A percentile compares a stretch with the other conserved stretches of the same genome.
These are phyloP conservation scores for Effrenium voratum DNA, from an alignment of 73 alveolate species.

Conservation along the genomic window DNA sequence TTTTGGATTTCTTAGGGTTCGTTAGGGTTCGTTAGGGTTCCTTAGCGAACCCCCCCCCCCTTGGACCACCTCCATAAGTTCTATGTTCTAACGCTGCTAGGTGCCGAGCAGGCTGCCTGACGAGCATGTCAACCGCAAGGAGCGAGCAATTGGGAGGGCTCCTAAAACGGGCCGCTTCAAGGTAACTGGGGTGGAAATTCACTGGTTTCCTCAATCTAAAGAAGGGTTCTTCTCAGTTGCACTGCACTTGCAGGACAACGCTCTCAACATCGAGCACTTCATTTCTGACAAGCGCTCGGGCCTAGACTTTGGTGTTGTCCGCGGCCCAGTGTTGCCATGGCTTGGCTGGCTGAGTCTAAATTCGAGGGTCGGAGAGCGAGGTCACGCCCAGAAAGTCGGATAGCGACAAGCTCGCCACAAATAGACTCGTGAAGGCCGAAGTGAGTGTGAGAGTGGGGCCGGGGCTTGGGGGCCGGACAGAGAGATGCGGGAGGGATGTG, in stretches of 20 bases:
- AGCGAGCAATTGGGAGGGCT: neutral
- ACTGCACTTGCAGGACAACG: conserved; percentile 53
- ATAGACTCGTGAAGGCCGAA: conserved; percentile 82
- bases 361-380: neutral
- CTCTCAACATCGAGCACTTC: conserved; percentile 79
- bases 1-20: no score
- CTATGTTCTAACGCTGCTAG: neutral
- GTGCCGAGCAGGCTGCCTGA: conserved; percentile 91
- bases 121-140: conserved; percentile 92
- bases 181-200: no score
- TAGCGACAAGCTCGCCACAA: conserved; percentile 68
- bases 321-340: neutral
- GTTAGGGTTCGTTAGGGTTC: no score
- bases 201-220: neutral
- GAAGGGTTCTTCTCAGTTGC: no score
- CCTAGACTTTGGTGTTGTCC: conserved; percentile 50
- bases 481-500: no score
- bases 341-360: neutral
- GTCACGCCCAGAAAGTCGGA: conserved; percentile 52
- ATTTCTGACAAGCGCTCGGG: conserved; percentile 76
- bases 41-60: no score
- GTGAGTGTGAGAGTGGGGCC: no score
- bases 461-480: no score
- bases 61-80: neutral
- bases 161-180: no score